Evolutionary conservation across 2,329 filamentous ascomycete species (phyloP), one percentile per base, ranked within the genome.

Genomic region (Dendryphion nanum): DNA sequence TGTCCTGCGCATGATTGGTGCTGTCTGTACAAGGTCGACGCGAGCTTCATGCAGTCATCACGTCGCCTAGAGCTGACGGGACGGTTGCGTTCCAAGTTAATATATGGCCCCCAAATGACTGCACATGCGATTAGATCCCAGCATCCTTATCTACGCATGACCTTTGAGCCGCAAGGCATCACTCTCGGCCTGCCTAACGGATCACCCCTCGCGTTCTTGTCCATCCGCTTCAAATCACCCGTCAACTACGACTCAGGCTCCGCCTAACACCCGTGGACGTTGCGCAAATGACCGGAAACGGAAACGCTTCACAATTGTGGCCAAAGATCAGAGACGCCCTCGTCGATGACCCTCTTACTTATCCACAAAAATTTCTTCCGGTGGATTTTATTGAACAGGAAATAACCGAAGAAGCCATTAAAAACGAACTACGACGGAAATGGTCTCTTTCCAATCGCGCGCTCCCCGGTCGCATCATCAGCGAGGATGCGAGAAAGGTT

Each of bases 391-490:
- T 32, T 8, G 29, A 17, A 8, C 10, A 30, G 10, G 15, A n/a
- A 8, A 30, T 30, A 10, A 30, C 29, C 16, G 29, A 30, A 16
- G 16, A 30, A 16, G 16, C 8, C 29, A 30, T 30, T 8, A 30
- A 30, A 15, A 15, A 10, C 16, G 29, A 30, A 17, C 29, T 30
- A 8, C 10, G 23, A n/a, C 23, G 10, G n/a, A n/a, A n/a, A n/a
- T n/a, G n/a, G 10, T 35, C 14, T 42, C 44, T 5, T 50, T 43
- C 28, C 37, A 35, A 30, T 13, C 10, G 29, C 10, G 16, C 12
- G 8, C 29, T 30, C 12, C 29, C 29, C 29, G 16, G 8, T 8
- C 12, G 10, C 10, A 16, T 30, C 3, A 8, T 30, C 16, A 17
- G 29, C 12, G 16, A 26, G 23, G n/a, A 26, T n/a, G 29, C 29